phyloP scores from a whole-genome alignment of 106 monocot species.

The Phalaenopsis aphrodite region DNA sequence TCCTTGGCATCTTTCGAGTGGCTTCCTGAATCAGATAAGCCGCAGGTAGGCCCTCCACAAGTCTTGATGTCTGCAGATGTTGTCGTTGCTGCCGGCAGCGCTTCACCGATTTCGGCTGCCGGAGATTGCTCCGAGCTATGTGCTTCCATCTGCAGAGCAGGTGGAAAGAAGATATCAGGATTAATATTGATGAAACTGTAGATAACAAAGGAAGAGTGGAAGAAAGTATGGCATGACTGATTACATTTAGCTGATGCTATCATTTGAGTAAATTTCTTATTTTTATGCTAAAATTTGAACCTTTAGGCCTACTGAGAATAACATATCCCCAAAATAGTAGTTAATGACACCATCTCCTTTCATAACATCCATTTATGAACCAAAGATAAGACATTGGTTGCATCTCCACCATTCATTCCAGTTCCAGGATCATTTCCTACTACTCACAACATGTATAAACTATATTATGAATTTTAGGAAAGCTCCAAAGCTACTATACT shows the following conservation, averaged over 20 bases:
- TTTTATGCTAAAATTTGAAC: background rate
- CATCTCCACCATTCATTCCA: too few relatives aligned
- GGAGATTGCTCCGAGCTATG: background rate
- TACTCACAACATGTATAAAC: too few relatives aligned
- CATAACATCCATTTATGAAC: too few relatives aligned
- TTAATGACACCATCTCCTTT: background rate
- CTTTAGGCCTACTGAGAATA: background rate
- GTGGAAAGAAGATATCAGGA: background rate
- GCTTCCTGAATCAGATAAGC: slow-evolving; percentile 25
- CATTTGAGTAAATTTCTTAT: background rate
- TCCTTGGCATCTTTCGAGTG: slow-evolving; percentile 39
- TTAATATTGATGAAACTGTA: background rate
- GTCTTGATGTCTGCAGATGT: background rate
- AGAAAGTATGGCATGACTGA: background rate
- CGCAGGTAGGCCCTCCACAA: slow-evolving; percentile 40
- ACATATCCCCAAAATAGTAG: background rate
- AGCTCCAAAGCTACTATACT: too few relatives aligned
- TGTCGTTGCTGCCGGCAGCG: background rate
- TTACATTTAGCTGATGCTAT: background rate
- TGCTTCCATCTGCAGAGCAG: background rate
- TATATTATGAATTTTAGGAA: too few relatives aligned
- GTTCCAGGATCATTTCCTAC: too few relatives aligned
- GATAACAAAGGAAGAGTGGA: background rate
- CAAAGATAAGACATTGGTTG: too few relatives aligned
- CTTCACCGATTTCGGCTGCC: background rate